These are phyloP conservation scores for Platanus orientalis DNA, from an alignment of 164 flowering plant species.

Conservation along the genomic window DNA sequence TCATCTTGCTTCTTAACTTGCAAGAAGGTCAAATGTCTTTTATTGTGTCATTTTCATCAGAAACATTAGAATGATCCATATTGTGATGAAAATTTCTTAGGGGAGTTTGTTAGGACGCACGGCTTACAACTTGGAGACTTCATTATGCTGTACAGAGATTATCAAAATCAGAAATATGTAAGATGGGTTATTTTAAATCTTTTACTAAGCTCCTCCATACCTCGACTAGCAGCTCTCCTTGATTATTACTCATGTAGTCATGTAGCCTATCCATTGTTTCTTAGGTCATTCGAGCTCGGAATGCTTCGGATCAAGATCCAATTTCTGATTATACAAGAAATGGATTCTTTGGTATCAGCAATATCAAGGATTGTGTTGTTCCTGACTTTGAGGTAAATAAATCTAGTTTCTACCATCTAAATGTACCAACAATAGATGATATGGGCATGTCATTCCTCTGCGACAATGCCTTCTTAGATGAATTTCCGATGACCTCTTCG, in stretches of 20 bases:
- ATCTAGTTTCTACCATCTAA: conserved; percentile 21
- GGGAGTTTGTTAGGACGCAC: conserved; percentile 61
- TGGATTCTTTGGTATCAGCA: conserved; percentile 2
- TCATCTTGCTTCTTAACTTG: not conserved
- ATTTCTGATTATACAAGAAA: conserved; percentile 19
- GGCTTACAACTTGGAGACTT: conserved; percentile 59
- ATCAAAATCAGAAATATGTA: conserved; percentile 51
- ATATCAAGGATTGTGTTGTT: conserved; percentile 18
- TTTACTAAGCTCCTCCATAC: not conserved
- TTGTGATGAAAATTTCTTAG: conserved; percentile 27
- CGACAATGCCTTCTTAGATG: conserved; percentile 42
- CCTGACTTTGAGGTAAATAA: conserved; percentile 32
- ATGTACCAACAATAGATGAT: conserved; percentile 32
- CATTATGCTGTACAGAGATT: conserved; percentile 58
- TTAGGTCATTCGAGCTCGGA: conserved; percentile 59
- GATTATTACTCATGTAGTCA: not conserved
- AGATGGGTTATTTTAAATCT: not conserved
- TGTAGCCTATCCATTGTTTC: not conserved
- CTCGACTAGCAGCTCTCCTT: not conserved
- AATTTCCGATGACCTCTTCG: conserved; percentile 29
- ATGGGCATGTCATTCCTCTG: conserved; percentile 34
- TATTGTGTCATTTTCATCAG: not conserved
- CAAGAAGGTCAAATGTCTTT: not conserved
- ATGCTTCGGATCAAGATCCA: conserved; percentile 35
- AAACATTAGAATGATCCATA: not conserved